These are phyloP conservation scores for Aspergillus sp. DNA, from an alignment of 2,329 filamentous ascomycete species.

Conservation along the genomic window DNA sequence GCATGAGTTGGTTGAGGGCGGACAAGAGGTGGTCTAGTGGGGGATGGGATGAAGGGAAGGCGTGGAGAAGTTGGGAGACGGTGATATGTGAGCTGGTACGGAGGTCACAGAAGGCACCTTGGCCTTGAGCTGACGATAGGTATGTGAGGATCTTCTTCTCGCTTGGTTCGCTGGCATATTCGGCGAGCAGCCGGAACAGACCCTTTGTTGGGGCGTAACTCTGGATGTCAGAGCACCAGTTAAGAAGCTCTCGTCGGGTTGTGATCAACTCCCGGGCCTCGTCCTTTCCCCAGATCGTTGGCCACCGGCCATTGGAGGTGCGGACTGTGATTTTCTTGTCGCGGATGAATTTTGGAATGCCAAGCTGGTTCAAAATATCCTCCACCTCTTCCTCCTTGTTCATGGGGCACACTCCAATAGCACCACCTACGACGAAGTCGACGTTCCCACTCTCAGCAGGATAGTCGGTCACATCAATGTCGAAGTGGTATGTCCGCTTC, in stretches of 20 bases:
- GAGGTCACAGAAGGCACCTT: slow-evolving; percentile 90
- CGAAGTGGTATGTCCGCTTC: slow-evolving; percentile 97
- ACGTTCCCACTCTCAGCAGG: slow-evolving; percentile 74
- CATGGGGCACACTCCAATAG: slow-evolving; percentile 88
- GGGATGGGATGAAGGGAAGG: slow-evolving; percentile 89
- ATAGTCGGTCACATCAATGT: slow-evolving; percentile 94
- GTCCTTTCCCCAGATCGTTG: slow-evolving; percentile 96
- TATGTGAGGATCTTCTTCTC: slow-evolving; percentile 88
- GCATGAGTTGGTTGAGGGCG: slow-evolving; percentile 85
- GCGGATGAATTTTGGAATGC: slow-evolving; percentile 77
- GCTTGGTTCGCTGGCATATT: slow-evolving; percentile 74
- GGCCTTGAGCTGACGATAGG: slow-evolving; percentile 84
- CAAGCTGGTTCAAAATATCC: slow-evolving; percentile 76
- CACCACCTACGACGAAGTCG: slow-evolving; percentile 95
- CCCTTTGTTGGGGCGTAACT: slow-evolving; percentile 88
- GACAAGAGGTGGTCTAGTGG: slow-evolving; percentile 80
- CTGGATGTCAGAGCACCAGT: slow-evolving; percentile 93
- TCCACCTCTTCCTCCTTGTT: slow-evolving; percentile 78
- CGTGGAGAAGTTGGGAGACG: slow-evolving; percentile 79
- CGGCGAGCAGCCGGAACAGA: slow-evolving; percentile 79
- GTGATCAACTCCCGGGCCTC: slow-evolving; percentile 81
- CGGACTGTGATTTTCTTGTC: slow-evolving; percentile 79
- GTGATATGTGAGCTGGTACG: slow-evolving; percentile 86
- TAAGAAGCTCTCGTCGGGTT: slow-evolving; percentile 86
- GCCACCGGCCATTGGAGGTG: slow-evolving; percentile 84